A percentile compares a stretch with the other conserved stretches of the same genome.
phyloP scores from a whole-genome alignment of 1,284 basidiomycete genomes.

The Microbotryum saponariae region DNA sequence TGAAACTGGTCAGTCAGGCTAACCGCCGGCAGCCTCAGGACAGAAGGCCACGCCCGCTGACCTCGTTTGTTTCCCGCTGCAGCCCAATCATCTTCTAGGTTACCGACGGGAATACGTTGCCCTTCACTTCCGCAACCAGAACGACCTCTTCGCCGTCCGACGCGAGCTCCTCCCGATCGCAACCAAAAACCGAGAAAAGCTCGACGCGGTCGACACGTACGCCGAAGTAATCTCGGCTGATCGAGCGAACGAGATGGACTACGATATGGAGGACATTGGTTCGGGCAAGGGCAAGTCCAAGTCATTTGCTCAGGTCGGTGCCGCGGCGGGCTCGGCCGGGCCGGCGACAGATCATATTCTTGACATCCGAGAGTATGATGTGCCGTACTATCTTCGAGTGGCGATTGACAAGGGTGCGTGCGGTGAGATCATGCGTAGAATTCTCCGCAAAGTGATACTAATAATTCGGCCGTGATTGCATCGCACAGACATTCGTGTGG shows the following conservation, averaged over 20 bases:
- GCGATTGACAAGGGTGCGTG: conserved; percentile 81
- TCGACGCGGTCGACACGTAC: conserved; percentile 93
- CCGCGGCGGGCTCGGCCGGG: conserved; percentile 51
- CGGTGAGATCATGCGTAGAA: not conserved
- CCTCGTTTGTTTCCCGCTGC: not conserved
- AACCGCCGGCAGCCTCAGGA: no score
- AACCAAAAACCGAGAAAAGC: conserved; percentile 80
- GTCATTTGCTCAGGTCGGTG: conserved; percentile 28
- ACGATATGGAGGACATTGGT: conserved; percentile 53
- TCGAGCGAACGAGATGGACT: conserved; percentile 36
- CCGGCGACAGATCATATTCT: conserved; percentile 55
- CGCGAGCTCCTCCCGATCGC: conserved; percentile 86
- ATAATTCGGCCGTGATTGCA: no score
- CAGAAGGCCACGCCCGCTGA: not conserved
- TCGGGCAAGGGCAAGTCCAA: conserved; percentile 43
- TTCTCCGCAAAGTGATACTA: not conserved
- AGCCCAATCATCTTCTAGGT: conserved; percentile 91
- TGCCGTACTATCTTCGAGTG: conserved; percentile 94
- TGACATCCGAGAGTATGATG: conserved; percentile 93
- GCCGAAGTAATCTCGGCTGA: conserved; percentile 78
- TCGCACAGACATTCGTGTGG: conserved; percentile 74
- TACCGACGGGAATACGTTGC: conserved; percentile 80
- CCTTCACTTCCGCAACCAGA: conserved; percentile 84
- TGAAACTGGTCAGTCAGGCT: conserved; percentile 54
- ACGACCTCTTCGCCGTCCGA: conserved; percentile 79